Conservation (phyloP, 2,329 filamentous ascomycete species). For the Cytospora piceicola region DNA sequence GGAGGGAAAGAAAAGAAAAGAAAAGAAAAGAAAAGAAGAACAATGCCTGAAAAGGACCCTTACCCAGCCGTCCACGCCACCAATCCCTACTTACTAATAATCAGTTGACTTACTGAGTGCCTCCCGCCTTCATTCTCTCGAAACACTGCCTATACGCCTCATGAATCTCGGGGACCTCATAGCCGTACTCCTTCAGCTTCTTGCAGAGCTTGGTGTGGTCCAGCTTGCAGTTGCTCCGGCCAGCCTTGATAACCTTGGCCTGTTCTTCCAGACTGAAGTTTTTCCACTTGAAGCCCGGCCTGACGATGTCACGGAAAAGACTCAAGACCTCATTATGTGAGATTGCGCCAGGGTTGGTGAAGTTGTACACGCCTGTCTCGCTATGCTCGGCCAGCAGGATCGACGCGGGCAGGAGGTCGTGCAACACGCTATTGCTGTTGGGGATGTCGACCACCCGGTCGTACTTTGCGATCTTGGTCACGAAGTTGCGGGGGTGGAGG, state of each 20-base stretch:
- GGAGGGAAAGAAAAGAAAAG: not conserved
- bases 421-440: slow-evolving; percentile 69
- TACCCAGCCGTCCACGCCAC: not conserved
- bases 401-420: slow-evolving; percentile 65
- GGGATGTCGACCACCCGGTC: slow-evolving; percentile 68
- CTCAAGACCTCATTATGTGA: slow-evolving; percentile 71
- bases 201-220: slow-evolving; percentile 64
- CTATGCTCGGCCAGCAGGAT: slow-evolving; percentile 63
- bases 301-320: slow-evolving; percentile 66
- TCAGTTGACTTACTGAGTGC: slow-evolving; percentile 47
- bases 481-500: slow-evolving; percentile 67
- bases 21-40: too few species aligned
- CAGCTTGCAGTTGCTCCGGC: slow-evolving; percentile 67
- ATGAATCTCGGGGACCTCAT: slow-evolving; percentile 63
- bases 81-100: not conserved
- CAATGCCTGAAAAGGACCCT: not conserved
- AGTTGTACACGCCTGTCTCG: slow-evolving; percentile 69
- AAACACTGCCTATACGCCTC: slow-evolving; percentile 66
- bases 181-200: slow-evolving; percentile 63
- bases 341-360: slow-evolving; percentile 71
- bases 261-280: slow-evolving; percentile 71
- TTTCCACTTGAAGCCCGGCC: slow-evolving; percentile 63
- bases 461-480: slow-evolving; percentile 71
- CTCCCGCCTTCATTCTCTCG: slow-evolving; percentile 63
- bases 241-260: slow-evolving; percentile 68